Percentiles rank a stretch among this genome's conserved stretches.
phyloP scores from a whole-genome alignment of 495 filamentous ascomycete species.

The Trypethelium eluteriae region DNA sequence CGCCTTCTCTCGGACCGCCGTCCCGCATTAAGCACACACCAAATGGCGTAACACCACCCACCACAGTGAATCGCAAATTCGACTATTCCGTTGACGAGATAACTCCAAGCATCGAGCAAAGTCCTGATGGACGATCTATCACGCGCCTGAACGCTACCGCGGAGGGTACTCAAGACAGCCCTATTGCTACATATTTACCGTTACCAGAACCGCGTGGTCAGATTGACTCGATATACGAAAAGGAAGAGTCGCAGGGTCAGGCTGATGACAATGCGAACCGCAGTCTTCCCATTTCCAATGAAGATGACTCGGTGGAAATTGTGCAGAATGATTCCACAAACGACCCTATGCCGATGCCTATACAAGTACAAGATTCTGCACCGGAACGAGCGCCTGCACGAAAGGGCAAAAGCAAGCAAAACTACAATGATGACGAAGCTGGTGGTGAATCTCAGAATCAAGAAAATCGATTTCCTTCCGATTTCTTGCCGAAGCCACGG shows the following conservation, averaged over 20 bases:
- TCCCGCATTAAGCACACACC: constrained; percentile 12
- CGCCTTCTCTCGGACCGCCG: constrained; percentile 38
- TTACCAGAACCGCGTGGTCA: constrained; percentile 4
- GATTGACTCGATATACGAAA: constrained; percentile 3
- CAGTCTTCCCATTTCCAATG: constrained; percentile 3
- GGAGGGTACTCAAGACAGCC: constrained; percentile 4
- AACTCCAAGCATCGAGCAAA: constrained; percentile 21
- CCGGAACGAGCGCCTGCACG: background rate
- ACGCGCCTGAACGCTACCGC: constrained; percentile 12
- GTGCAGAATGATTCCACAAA: constrained; percentile 7
- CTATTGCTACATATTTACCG: background rate
- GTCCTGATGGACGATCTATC: constrained; percentile 15
- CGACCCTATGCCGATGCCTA: background rate
- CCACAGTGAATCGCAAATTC: constrained; percentile 36
- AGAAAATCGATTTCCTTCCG: background rate
- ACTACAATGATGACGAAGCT: too few species aligned
- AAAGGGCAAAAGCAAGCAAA: constrained; percentile 1
- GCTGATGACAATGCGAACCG: constrained; percentile 1
- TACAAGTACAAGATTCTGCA: background rate
- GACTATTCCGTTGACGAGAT: constrained; percentile 36
- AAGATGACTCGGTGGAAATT: constrained; percentile 19
- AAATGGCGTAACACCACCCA: constrained; percentile 21
- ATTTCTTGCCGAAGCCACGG: background rate
- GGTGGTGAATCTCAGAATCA: background rate
- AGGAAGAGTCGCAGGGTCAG: constrained; percentile 11